Base-by-base conservation (phyloP, 257 asterid species). In the Gentiana straminea region DNA sequence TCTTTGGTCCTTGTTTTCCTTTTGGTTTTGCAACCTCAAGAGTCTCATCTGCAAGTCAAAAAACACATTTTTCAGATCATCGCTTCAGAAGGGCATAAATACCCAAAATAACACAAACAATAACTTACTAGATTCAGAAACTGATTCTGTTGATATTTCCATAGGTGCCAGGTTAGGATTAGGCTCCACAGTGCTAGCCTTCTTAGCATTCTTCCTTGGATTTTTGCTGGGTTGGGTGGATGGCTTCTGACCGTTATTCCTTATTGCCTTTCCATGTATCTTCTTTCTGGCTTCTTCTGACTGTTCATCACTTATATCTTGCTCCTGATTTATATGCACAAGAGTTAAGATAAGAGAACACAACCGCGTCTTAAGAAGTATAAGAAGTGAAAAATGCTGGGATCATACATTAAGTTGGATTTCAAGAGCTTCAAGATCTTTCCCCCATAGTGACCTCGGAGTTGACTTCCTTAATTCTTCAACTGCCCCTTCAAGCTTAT, bases 351-450 rank as follows among this genome's bases (percentile, higher is more conserved):
- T 47, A 44, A 57, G 56, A 43, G 13, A 33, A 10, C 13, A 52
- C 46, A 41, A 41, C 46, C 9, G 46, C 2, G 9, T 41, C 46
- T 5, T 2, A 41, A 4, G 46, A 7, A 41, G 46, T 5, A 45
- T 32, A 39, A 34, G 7, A 63, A 48, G 33, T 3, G 37, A 65
- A 8, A 12, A 13, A n/a, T 51, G n/a, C 48, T 11, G 59, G 37
- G 57, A 65, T 46, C 89, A 61, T 72, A 92, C 99, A 55, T 83
- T 82, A 64, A 79, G 77, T 72, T 78, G 82, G 15, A 2, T 48
- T 64, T 88, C 95, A 5, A 92, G 83, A 65, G 78, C 81, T 54
- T 78, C 95, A 13, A 92, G 88, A 80, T 92, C 98, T 52, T 68
- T 78, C 52, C 44, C 45, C 99, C 99, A 92, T 68, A 92, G 70